These are phyloP conservation scores for Terana coerulea DNA, from an alignment of 768 basidiomycete genomes.

Conservation along the genomic window DNA sequence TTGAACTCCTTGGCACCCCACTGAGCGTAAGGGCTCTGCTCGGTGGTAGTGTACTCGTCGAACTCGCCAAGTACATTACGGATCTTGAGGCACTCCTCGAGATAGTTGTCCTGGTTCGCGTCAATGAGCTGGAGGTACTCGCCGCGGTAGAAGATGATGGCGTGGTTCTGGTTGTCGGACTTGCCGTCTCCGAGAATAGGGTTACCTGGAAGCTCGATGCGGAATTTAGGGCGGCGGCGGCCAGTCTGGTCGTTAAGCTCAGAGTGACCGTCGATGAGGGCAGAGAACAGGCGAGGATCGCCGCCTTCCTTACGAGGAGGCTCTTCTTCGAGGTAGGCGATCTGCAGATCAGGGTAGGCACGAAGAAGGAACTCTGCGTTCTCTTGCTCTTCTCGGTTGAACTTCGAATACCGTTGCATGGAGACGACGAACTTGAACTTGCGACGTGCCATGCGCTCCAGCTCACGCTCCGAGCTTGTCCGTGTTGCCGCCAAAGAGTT, in stretches of 20 bases:
- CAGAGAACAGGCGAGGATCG: constrained; percentile 92
- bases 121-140: constrained; percentile 99
- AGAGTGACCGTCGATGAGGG: constrained; percentile 96
- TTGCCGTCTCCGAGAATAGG: constrained; percentile 99
- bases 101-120: constrained; percentile 99
- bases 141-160: constrained; percentile 98
- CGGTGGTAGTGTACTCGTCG: constrained; percentile 84
- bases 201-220: constrained; percentile 97
- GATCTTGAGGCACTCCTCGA: constrained; percentile 99
- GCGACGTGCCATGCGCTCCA: constrained; percentile 95
- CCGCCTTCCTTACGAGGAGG: constrained; percentile 91
- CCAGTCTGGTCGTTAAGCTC: constrained; percentile 83
- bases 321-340: constrained; percentile 98
- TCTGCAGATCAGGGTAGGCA: constrained; percentile 97
- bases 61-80: constrained; percentile 98
- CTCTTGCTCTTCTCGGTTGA: constrained; percentile 99
- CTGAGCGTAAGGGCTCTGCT: constrained; percentile 88
- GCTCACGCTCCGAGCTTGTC: constrained; percentile 93
- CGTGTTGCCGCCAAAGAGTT: constrained; percentile 95
- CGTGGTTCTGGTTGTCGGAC: constrained; percentile 99
- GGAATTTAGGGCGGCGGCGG: constrained; percentile 91
- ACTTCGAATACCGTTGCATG: constrained; percentile 99
- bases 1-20: constrained; percentile 89
- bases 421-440: constrained; percentile 99
- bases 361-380: constrained; percentile 97